Base-by-base conservation (phyloP, 2,329 filamentous ascomycete genomes). In the Paraphoma chrysanthemicola region DNA sequence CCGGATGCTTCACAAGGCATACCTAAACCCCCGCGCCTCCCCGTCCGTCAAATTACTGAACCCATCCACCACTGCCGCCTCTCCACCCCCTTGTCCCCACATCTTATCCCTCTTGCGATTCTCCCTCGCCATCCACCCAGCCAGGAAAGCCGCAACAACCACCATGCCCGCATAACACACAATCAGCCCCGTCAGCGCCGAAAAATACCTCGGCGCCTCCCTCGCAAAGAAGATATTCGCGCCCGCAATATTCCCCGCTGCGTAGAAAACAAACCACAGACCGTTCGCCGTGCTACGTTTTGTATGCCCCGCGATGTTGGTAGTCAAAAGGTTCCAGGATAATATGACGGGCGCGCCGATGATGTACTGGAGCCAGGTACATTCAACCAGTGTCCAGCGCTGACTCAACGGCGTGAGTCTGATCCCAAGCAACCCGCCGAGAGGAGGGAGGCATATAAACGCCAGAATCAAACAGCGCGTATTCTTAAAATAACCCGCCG, bases 361-460 rank as follows among this genome's bases (percentile, higher is more conserved):
- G 2, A 83, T 72, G 42, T 81, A 81, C 56, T 83, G 81, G 11
- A 85, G 68, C 83, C 83, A 85, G 7, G 81, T 82, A 62, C 82
- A 84, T n/a, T 72, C 82, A 0, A 83, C 81, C 1, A 85, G 76
- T 1, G 78, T 79, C 72, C 82, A 77, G 51, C 79, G 79, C 47
- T 83, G 76, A 3, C 78, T 67, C 3, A 83, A 69, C 17, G 70
- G 63, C 14, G 82, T 84, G 29, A 81, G 78, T 1, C 81, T 74
- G 54, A 85, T 82, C 4, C 83, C 82, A 1, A 84, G 72, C 0
- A 85, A 75, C 0, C 82, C 82, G 1, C 72, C 81, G 10, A 85
- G 77, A 31, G 82, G 81, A 2, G 79, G 80, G 1, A 81, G 66
- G 48, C 77, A 78, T 10, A 79, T 79, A 1, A 81, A 68, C 1